Evolutionary conservation across 768 basidiomycete species (phyloP).

Genomic region (Kwoniella pini): DNA sequence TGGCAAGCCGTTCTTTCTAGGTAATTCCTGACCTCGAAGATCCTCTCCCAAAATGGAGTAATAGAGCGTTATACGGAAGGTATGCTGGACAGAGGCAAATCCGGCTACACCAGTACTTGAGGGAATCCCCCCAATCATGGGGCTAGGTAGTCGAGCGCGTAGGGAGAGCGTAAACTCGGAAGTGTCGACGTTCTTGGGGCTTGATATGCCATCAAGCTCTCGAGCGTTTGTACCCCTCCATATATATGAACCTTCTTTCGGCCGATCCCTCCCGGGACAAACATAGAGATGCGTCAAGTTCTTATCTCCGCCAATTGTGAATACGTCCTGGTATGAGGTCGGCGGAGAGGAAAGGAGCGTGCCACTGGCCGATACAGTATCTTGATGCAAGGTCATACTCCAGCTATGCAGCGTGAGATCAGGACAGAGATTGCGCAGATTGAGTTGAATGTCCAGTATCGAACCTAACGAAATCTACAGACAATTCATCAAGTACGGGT

Average conservation of each 20-base stretch:
- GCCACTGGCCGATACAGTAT: neutral
- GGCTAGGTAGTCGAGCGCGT: neutral
- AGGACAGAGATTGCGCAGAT: neutral
- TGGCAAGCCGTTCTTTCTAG: neutral
- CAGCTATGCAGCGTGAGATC: neutral
- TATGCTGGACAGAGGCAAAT: neutral
- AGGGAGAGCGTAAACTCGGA: neutral
- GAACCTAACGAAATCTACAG: neutral
- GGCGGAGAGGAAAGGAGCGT: neutral
- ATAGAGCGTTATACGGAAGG: neutral
- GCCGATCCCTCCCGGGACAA: neutral
- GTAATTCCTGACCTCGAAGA: neutral
- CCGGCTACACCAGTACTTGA: neutral
- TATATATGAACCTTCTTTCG: neutral
- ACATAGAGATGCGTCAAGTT: neutral
- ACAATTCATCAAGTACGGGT: neutral
- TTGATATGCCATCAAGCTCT: neutral
- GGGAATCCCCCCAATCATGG: neutral
- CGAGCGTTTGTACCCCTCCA: neutral
- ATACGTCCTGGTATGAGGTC: neutral
- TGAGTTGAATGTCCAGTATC: neutral
- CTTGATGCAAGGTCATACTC: neutral
- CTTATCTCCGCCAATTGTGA: neutral
- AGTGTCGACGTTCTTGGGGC: neutral
- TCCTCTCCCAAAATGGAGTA: neutral